These are phyloP conservation scores for Ramularia endophylla DNA, from an alignment of 2,329 filamentous ascomycete species.

Conservation along the genomic window DNA sequence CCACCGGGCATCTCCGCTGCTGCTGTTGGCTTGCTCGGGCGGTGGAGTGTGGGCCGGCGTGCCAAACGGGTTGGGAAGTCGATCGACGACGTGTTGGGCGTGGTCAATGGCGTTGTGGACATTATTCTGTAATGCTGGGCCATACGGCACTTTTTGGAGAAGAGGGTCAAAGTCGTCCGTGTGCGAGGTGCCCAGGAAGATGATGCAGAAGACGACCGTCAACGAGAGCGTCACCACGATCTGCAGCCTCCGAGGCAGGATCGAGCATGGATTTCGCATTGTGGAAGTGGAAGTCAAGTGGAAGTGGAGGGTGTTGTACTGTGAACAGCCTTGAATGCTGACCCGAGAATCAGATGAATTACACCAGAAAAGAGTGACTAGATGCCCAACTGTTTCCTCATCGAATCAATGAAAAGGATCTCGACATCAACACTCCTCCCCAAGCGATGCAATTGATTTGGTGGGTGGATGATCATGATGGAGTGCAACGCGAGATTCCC, in stretches of 20 bases:
- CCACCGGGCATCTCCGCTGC: conserved; percentile 74
- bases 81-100: conserved; percentile 34
- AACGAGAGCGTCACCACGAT: conserved; percentile 36
- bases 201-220: conserved; percentile 34
- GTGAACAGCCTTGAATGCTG: no score
- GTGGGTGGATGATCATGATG: no score
- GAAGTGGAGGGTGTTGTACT: no score
- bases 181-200: conserved; percentile 30
- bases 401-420: no score
- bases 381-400: no score
- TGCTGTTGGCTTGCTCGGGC: conserved; percentile 69
- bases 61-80: conserved; percentile 52
- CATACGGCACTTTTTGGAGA: conserved; percentile 28
- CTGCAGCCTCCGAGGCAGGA: conserved; percentile 44
- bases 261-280: conserved; percentile 31
- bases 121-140: conserved; percentile 34
- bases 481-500: no score
- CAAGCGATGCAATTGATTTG: no score
- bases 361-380: no score
- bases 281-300: no score
- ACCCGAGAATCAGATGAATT: no score
- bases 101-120: conserved; percentile 33
- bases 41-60: conserved; percentile 65
- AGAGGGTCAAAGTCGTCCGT: conserved; percentile 24
- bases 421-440: no score